Conservation (phyloP, 2,329 filamentous ascomycete species). For the Xylariaceae sp. region DNA sequence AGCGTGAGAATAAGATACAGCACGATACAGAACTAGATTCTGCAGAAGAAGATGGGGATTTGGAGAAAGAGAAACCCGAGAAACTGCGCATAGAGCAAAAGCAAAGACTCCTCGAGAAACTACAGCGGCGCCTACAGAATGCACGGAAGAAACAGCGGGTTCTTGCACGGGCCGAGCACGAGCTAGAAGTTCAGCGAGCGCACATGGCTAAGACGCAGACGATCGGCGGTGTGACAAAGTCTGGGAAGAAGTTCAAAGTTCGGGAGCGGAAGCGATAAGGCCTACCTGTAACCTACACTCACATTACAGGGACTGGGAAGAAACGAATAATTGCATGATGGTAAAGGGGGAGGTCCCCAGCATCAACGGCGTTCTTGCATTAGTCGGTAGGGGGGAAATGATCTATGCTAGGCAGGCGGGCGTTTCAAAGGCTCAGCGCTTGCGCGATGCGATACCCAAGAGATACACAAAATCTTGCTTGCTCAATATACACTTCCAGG, state of each 20-base stretch:
- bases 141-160: conserved; percentile 61
- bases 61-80: conserved; percentile 42
- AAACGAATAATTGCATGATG: not conserved
- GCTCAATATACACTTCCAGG: conserved; percentile 9
- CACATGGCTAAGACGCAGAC: conserved; percentile 71
- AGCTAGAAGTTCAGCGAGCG: conserved; percentile 63
- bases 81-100: conserved; percentile 47
- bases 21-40: conserved; percentile 26
- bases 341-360: not conserved
- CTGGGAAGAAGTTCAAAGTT: conserved; percentile 67
- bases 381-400: conserved; percentile 11
- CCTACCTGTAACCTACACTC: not conserved
- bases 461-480: conserved; percentile 8
- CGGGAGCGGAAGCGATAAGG: conserved; percentile 64
- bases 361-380: conserved; percentile 23
- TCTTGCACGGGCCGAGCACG: conserved; percentile 60
- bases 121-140: conserved; percentile 55
- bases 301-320: not conserved
- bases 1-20: conserved; percentile 40
- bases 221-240: conserved; percentile 62
- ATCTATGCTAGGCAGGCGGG: conserved; percentile 17
- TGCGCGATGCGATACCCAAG: conserved; percentile 16
- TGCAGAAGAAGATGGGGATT: conserved; percentile 38
- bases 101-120: conserved; percentile 49
- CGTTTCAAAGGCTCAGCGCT: conserved; percentile 19